Conservation (phyloP, 2,329 filamentous ascomycete species). For the Hypoxylon sp. region DNA sequence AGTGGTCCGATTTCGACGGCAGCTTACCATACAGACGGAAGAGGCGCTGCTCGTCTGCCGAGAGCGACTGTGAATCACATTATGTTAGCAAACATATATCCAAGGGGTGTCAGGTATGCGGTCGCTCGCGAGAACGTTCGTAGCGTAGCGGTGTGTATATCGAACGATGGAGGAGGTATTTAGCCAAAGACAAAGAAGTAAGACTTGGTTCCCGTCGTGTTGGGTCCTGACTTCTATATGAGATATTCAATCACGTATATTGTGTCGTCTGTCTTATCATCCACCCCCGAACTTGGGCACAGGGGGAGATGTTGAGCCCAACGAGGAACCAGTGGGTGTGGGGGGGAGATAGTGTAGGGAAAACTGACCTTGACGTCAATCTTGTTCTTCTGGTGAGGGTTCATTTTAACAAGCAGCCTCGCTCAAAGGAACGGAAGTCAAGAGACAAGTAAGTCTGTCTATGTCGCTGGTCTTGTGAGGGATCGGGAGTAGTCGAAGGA, state of each 20-base stretch:
- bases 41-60: conserved; percentile 94
- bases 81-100: conserved; percentile 22
- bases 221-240: neutral
- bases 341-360: conserved; percentile 35
- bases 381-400: conserved; percentile 98
- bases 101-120: neutral
- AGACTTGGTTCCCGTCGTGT: conserved; percentile 1
- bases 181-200: conserved; percentile 28
- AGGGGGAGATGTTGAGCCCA: conserved; percentile 30
- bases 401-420: conserved; percentile 72
- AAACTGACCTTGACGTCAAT: conserved; percentile 90
- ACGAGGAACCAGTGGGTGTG: conserved; percentile 28
- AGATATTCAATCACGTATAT: conserved; percentile 10
- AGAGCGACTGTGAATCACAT: conserved; percentile 76
- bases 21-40: conserved; percentile 98
- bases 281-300: conserved; percentile 28
- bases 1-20: conserved; percentile 93
- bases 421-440: conserved; percentile 24
- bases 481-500: conserved; percentile 17
- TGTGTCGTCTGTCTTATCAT: conserved; percentile 2
- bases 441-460: conserved; percentile 18
- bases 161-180: conserved; percentile 4
- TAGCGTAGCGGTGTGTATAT: conserved; percentile 35
- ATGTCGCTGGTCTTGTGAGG: conserved; percentile 27
- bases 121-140: neutral